Conservation (phyloP, 1,139 yeast species). For the Yamadazyma siamensis region DNA sequence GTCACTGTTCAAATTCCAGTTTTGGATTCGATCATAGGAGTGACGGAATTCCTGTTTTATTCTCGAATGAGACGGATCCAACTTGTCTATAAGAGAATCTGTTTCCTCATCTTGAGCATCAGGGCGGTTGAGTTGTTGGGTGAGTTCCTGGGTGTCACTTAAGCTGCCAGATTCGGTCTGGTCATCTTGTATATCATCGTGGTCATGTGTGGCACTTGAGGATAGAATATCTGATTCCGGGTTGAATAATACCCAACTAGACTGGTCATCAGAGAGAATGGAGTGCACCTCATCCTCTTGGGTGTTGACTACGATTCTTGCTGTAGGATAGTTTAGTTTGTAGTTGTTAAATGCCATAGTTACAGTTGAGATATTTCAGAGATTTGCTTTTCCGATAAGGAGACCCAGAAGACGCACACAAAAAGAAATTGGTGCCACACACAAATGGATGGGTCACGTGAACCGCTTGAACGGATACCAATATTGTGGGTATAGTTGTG, state of each 20-base stretch:
- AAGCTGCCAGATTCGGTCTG: neutral
- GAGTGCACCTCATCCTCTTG: conserved; percentile 13
- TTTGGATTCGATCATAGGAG: conserved; percentile 12
- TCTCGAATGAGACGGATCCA: conserved; percentile 15
- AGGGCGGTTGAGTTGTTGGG: conserved; percentile 7
- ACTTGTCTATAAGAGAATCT: conserved; percentile 16
- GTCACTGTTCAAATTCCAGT: conserved; percentile 15
- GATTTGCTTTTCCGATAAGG: conserved; percentile 12
- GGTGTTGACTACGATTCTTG: conserved; percentile 8
- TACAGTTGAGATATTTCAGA: neutral
- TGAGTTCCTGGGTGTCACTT: conserved; percentile 2
- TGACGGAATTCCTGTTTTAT: conserved; percentile 13
- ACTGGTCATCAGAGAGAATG: conserved; percentile 26
- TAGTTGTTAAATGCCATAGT: conserved; percentile 17
- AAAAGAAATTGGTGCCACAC: conserved; percentile 4
- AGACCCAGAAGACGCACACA: conserved; percentile 5
- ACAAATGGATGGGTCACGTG: conserved; percentile 2
- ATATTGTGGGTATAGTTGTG: neutral
- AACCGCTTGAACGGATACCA: neutral
- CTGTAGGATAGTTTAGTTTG: conserved; percentile 14
- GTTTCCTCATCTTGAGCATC: conserved; percentile 18
- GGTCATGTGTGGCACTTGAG: conserved; percentile 30
- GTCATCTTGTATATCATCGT: conserved; percentile 3
- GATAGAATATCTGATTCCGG: conserved; percentile 44
- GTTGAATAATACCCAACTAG: conserved; percentile 44